Percentiles rank a stretch among this genome's conserved stretches.
Evolutionary conservation across 805 yeast species (phyloP).

Genomic region (Wickerhamiella shivajii): DNA sequence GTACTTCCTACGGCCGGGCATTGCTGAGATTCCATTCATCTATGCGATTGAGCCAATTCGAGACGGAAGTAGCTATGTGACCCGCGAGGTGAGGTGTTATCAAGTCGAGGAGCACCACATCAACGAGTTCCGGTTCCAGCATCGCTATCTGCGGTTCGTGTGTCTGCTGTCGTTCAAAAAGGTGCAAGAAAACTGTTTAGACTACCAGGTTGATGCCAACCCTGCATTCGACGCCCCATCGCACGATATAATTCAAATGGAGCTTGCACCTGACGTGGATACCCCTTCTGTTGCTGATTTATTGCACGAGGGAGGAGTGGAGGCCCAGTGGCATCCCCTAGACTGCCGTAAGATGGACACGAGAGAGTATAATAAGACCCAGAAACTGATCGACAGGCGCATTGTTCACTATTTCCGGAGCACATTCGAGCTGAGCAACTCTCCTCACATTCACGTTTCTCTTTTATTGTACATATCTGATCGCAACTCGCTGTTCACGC

Average conservation of each 20-base stretch:
- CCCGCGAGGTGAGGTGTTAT: slow-evolving; percentile 19
- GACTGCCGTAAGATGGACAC: slow-evolving; percentile 22
- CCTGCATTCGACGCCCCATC: slow-evolving; percentile 9
- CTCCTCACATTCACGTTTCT: slow-evolving; percentile 20
- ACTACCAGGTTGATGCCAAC: slow-evolving; percentile 11
- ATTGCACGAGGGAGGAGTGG: slow-evolving; percentile 1
- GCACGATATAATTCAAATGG: slow-evolving; percentile 11
- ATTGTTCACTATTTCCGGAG: slow-evolving; percentile 20
- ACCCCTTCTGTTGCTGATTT: slow-evolving; percentile 1
- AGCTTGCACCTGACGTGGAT: slow-evolving; percentile 21
- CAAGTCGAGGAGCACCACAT: slow-evolving; percentile 17
- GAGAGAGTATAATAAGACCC: slow-evolving; percentile 12
- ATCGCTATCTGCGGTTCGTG: slow-evolving; percentile 12
- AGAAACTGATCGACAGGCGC: slow-evolving; percentile 14
- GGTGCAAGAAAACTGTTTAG: slow-evolving; percentile 9
- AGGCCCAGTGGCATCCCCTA: slow-evolving; percentile 19
- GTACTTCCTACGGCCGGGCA: slow-evolving; percentile 21
- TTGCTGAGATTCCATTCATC: slow-evolving; percentile 19
- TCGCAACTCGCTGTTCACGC: slow-evolving; percentile 23
- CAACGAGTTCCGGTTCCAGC: slow-evolving; percentile 13
- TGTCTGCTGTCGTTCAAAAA: slow-evolving; percentile 14
- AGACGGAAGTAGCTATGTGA: slow-evolving; percentile 18
- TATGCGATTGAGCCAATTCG: slow-evolving; percentile 19
- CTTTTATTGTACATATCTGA: slow-evolving; percentile 23
- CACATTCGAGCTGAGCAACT: slow-evolving; percentile 12